Evolutionary conservation across 2,329 filamentous ascomycete genomes (phyloP).

Genomic region (Diplodia sapinea): DNA sequence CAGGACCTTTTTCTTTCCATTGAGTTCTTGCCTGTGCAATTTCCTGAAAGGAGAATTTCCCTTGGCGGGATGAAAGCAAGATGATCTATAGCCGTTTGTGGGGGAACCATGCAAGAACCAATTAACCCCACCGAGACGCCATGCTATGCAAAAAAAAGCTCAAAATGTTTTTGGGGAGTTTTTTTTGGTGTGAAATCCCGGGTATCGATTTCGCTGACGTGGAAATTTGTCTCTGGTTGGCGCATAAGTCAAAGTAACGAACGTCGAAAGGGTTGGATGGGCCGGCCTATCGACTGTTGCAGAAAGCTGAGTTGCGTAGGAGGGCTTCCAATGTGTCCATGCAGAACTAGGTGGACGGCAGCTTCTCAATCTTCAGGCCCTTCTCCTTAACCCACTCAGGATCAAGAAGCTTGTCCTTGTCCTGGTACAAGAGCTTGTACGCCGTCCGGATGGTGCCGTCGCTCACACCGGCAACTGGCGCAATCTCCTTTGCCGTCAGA

Average conservation of each 20-base stretch:
- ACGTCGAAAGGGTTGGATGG: background rate
- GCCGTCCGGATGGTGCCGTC: slow-evolving; percentile 96
- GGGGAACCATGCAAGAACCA: background rate
- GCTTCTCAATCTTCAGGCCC: slow-evolving; percentile 27
- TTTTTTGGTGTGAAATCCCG: slow-evolving; percentile 17
- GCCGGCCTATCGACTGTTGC: background rate
- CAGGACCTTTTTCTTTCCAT: background rate
- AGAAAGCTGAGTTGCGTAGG: background rate
- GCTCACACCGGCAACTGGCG: slow-evolving; percentile 82
- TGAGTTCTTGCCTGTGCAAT: background rate
- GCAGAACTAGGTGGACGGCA: slow-evolving; percentile 5
- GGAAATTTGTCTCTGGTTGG: background rate
- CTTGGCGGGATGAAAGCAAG: background rate
- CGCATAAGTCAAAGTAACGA: background rate
- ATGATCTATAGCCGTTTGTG: background rate
- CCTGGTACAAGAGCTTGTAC: slow-evolving; percentile 84
- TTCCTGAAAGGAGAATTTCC: background rate
- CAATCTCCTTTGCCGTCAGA: slow-evolving; percentile 85
- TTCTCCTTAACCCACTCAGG: slow-evolving; percentile 69
- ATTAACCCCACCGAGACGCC: slow-evolving; percentile 12
- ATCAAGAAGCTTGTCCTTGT: slow-evolving; percentile 70
- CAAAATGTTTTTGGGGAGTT: slow-evolving; percentile 11
- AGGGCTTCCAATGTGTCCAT: background rate
- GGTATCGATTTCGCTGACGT: slow-evolving; percentile 18
- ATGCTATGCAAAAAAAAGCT: slow-evolving; percentile 25